A percentile compares a stretch with the other conserved stretches of the same genome.
Evolutionary conservation across 176 grass and related monocot genomes (phyloP).

Genomic region (Stipa capillata): DNA sequence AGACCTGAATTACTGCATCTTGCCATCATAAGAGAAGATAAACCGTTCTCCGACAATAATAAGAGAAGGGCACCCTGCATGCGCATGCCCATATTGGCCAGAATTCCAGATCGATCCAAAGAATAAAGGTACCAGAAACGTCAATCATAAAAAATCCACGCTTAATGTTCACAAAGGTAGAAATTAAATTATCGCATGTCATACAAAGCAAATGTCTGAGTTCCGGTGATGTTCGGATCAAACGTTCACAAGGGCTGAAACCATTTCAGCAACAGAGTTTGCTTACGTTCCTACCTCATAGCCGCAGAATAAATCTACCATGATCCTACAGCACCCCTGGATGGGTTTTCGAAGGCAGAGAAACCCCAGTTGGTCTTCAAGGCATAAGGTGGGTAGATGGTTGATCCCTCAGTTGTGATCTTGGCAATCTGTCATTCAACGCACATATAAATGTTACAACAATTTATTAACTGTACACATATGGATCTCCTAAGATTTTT

Average conservation of each 20-base stretch:
- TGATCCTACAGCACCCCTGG: conserved; percentile 72
- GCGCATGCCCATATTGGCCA: no score
- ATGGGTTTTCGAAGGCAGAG: conserved; percentile 70
- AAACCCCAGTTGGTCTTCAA: conserved; percentile 86
- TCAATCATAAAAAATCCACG: not conserved
- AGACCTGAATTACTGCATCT: no score
- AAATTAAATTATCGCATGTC: not conserved
- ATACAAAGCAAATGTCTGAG: conserved; percentile 35
- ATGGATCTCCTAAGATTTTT: no score
- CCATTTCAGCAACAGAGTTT: not conserved
- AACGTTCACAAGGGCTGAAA: not conserved
- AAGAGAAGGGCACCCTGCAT: no score
- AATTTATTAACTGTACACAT: not conserved
- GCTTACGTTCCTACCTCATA: conserved; percentile 8
- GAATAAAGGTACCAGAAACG: not conserved
- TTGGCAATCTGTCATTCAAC: conserved; percentile 59
- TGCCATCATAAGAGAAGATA: no score
- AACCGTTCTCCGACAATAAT: no score
- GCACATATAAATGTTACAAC: not conserved
- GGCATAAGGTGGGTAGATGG: conserved; percentile 70
- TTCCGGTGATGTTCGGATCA: not conserved
- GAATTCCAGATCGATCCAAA: not conserved
- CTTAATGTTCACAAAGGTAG: not conserved
- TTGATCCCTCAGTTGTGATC: conserved; percentile 39
- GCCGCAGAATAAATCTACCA: conserved; percentile 57